Base-by-base conservation (phyloP, 2,329 filamentous ascomycete species). In the Pseudogymnoascus sp. region DNA sequence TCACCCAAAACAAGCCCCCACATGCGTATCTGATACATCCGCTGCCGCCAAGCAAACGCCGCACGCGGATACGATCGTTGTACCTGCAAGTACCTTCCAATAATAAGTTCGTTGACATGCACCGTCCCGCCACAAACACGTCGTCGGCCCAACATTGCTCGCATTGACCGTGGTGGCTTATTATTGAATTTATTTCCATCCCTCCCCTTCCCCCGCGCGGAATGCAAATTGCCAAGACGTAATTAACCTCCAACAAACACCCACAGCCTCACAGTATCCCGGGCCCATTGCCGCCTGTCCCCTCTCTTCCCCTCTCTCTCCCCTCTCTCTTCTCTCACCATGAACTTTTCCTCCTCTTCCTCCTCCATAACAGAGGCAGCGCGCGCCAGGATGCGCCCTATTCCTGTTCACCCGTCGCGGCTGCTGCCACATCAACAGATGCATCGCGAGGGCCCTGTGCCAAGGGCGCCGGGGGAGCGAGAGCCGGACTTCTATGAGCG, bases 21-120 rank as follows among this genome's bases (percentile, higher is more conserved):
- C 28, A 56, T 56, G 21, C 5, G 2, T 56, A 56, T 36, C 50
- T 56, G 50, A 56, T 56, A 56, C 50, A 56, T 56, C 10, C 28
- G 28, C 25, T 21, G 28, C 50, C 28, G 50, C 50, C 50, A 56
- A 56, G 50, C 28, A 56, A 56, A 56, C 50, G 28, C 50, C 16
- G 28, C 28, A 56, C 50, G 50, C 50, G 50, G 50, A 34, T 56
- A 56, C 28, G 50, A 56, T 16, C 10, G 28, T 56, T 56, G 50
- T 56, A 56, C 50, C 50, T 56, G 50, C 5, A 56, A 34, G 50
- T 56, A 56, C 50, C 50, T 56, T 56, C 50, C 50, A 56, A 56
- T 56, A 56, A 56, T 56, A 56, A 56, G 6, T 11, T n/a, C n/a
- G n/a, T 12, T 56, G 46, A 4, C 46, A 18, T 18, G 25, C 46